Conservation (phyloP, 176 grass and related monocot species). For the Tillandsia fasciculata region DNA sequence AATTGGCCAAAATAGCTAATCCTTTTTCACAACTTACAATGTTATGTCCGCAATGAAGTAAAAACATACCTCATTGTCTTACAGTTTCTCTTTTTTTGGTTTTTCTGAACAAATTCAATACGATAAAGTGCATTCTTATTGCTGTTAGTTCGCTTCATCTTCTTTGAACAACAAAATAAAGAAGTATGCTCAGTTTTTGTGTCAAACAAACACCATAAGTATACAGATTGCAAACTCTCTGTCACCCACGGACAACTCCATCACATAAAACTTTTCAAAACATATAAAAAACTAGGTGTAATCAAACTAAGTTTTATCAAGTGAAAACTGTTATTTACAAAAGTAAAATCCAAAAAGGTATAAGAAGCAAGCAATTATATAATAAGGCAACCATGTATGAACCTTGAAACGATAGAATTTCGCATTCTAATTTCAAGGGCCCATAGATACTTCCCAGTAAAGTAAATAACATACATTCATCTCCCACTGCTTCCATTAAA, state of each 20-base stretch:
- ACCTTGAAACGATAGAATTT: background rate
- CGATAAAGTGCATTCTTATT: no score
- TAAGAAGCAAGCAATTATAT: background rate
- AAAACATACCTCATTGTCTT: no score
- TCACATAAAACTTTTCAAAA: no score
- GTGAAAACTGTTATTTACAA: background rate
- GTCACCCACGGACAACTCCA: no score
- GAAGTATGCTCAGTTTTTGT: no score
- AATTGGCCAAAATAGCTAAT: background rate
- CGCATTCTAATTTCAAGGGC: background rate
- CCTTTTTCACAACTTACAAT: background rate
- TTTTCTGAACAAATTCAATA: no score
- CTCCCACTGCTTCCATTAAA: background rate
- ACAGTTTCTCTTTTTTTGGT: no score
- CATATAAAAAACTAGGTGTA: no score
- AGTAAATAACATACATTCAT: background rate
- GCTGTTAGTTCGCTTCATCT: no score
- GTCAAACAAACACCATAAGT: no score
- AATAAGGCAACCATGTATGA: background rate
- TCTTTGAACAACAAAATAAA: no score
- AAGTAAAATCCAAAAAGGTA: background rate
- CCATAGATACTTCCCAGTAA: background rate
- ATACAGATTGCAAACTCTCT: no score
- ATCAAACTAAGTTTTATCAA: background rate
- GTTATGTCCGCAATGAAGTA: background rate